phyloP scores from a whole-genome alignment of 2,329 filamentous ascomycete species.

The Alternaria conjuncta region DNA sequence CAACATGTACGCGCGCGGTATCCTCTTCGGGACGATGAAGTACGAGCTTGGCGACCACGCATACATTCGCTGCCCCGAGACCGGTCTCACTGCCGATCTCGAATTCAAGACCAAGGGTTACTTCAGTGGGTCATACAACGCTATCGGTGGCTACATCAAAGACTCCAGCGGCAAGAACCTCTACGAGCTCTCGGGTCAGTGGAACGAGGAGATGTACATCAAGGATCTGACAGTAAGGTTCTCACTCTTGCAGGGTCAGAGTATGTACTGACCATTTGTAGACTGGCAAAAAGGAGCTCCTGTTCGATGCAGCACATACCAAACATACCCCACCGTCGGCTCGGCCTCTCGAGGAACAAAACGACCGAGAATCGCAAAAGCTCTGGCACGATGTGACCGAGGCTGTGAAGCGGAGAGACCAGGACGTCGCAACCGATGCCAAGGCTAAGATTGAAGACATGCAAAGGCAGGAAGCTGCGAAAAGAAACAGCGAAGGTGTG shows the following conservation, averaged over 20 bases:
- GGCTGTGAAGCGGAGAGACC: slow-evolving; percentile 84
- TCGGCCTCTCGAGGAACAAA: slow-evolving; percentile 83
- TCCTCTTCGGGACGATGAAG: slow-evolving; percentile 99
- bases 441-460: slow-evolving; percentile 96
- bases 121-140: slow-evolving; percentile 95
- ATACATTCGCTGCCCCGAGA: slow-evolving; percentile 87
- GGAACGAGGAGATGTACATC: slow-evolving; percentile 94
- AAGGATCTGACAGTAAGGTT: slow-evolving; percentile 75
- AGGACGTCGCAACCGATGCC: slow-evolving; percentile 88
- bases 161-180: slow-evolving; percentile 84
- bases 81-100: slow-evolving; percentile 84
- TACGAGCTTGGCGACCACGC: slow-evolving; percentile 98
- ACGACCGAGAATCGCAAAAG: slow-evolving; percentile 85
- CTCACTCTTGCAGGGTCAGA: neutral
- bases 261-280: slow-evolving; percentile 46
- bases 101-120: slow-evolving; percentile 99
- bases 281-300: slow-evolving; percentile 86
- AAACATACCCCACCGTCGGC: slow-evolving; percentile 76
- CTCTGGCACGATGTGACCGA: slow-evolving; percentile 83
- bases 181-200: slow-evolving; percentile 88
- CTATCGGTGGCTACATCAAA: slow-evolving; percentile 89
- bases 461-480: slow-evolving; percentile 86
- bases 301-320: slow-evolving; percentile 84
- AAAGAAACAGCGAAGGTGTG: slow-evolving; percentile 75
- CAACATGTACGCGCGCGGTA: slow-evolving; percentile 98